Evolutionary conservation across 2,329 filamentous ascomycete species (phyloP), one percentile per base, ranked within the genome.

Genomic region (Coniochaeta sp.): DNA sequence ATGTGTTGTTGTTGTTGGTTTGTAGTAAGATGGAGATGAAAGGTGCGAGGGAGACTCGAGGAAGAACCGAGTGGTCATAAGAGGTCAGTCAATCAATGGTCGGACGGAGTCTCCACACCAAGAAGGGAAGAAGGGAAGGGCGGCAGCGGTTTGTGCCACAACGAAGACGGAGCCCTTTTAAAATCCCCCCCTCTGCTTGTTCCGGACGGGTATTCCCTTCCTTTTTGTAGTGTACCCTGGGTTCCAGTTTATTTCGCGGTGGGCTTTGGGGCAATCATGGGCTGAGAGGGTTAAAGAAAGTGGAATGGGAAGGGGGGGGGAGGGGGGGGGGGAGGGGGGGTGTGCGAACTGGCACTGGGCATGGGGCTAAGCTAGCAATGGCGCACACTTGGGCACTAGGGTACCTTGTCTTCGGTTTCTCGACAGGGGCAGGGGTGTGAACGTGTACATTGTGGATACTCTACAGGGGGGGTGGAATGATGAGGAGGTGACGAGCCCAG

Each of bases 81-180:
- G n/a, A n/a, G n/a, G n/a, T n/a, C n/a, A n/a, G n/a, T n/a, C n/a
- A n/a, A n/a, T n/a, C n/a, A n/a, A n/a, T n/a, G n/a, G n/a, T n/a
- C n/a, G n/a, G n/a, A n/a, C n/a, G n/a, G n/a, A n/a, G n/a, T n/a
- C n/a, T n/a, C n/a, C n/a, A n/a, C n/a, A n/a, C n/a, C n/a, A n/a
- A 4, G 9, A 52, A 14, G 47, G 47, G 14, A 8, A 24, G 42
- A 4, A 22, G 42, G 47, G 47, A 14, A 12, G 47, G 26, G 47
- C 47, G 47, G 47, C 47, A 52, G 47, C 47, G 47, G 47, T 52
- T 52, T 52, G 47, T 52, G 47, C 47, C 47, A 52, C 47, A 22
- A 52, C 47, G 26, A 30, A 52, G 47, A 52, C 47, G 47, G 47
- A 52, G 47, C 47, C 47, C 47, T 52, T 52, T 52, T 52, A 52